These are phyloP conservation scores for Candida sonorensis DNA, from an alignment of 805 yeast species.

Conservation along the genomic window DNA sequence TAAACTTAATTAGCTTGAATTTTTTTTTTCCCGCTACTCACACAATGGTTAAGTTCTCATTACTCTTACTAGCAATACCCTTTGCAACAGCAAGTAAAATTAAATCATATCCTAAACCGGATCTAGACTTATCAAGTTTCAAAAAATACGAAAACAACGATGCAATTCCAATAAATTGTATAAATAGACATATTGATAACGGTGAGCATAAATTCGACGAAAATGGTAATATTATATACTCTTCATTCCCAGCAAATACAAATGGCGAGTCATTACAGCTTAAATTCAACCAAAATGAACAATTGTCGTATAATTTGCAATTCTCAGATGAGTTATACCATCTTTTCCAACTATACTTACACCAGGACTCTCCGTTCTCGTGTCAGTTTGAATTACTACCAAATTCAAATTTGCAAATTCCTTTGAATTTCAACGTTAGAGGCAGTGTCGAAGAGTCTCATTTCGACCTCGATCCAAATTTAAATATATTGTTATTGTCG, in stretches of 20 bases:
- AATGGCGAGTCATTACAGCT: constrained; percentile 55
- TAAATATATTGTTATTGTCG: constrained; percentile 45
- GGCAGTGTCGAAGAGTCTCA: constrained; percentile 65
- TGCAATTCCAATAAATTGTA: constrained; percentile 49
- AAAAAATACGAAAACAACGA: constrained; percentile 29
- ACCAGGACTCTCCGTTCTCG: constrained; percentile 70
- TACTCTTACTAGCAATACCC: too few relatives aligned
- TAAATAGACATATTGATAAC: constrained; percentile 58
- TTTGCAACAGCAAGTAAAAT: too few relatives aligned
- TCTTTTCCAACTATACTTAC: constrained; percentile 66
- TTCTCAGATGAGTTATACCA: constrained; percentile 64
- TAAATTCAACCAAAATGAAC: constrained; percentile 44
- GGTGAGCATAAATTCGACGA: constrained; percentile 72
- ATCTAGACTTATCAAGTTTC: constrained; percentile 10
- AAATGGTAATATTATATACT: constrained; percentile 51
- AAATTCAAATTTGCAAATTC: constrained; percentile 41
- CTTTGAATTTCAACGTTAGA: constrained; percentile 56
- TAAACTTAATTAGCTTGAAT: too few relatives aligned
- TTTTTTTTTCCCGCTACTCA: too few relatives aligned
- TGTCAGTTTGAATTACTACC: constrained; percentile 53
- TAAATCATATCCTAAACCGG: constrained; percentile 22
- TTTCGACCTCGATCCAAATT: constrained; percentile 52
- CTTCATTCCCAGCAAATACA: constrained; percentile 51
- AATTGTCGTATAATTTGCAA: constrained; percentile 51
- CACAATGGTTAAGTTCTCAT: too few relatives aligned